Base-by-base conservation (phyloP, 208 protist genomes). In the Acanthamoeba polyphaga region DNA sequence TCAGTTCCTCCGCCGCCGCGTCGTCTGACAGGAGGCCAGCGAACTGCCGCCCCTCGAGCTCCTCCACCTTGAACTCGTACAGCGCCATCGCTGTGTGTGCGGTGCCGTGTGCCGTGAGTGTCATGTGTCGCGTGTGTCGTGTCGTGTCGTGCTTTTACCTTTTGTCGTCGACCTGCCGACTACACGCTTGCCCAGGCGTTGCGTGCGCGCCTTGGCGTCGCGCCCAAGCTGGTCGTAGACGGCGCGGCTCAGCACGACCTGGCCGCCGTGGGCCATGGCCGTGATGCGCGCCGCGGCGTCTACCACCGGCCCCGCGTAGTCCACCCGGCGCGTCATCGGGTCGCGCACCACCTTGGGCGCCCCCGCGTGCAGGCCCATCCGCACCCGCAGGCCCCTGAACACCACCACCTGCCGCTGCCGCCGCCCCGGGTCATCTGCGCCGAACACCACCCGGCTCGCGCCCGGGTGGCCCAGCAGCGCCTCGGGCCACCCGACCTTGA, bases 231-330 rank as follows among this genome's bases (percentile, higher is more conserved):
- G 12, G 10, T 19, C 53, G 38, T 34, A 27, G 6, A 76, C 68
- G 85, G 85, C 55, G 15, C 29, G 55, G 53, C 53, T 53, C 62
- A 92, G 29, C 17, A 92, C 38, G 29, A 92, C 32, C 62, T 92
- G 85, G 8, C 85, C 85, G 53, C 92, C 92, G 32, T 88, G 92
- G 34, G 92, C 49, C 49, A 95, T 66, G 70, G 72, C 60, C 15
- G 92, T 51, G 51, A 95, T 68, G 2, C 74, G 70, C 32, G 92
- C 92, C 13, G 72, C 46, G 7, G 19, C 13, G 12, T n/a, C 97
- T 6, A 97, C 92, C 13, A 76, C 95, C 8, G 58, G 55, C n/a
- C 96, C 96, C 34, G 96, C 82, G 94, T 97, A 97, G n/a, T 97
- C 96, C 10, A 95, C 34, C 24, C 96, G 94, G 22, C 82, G 46